These are phyloP conservation scores for Capsicum chinense DNA, from an alignment of 257 asterid genomes.

Conservation along the genomic window DNA sequence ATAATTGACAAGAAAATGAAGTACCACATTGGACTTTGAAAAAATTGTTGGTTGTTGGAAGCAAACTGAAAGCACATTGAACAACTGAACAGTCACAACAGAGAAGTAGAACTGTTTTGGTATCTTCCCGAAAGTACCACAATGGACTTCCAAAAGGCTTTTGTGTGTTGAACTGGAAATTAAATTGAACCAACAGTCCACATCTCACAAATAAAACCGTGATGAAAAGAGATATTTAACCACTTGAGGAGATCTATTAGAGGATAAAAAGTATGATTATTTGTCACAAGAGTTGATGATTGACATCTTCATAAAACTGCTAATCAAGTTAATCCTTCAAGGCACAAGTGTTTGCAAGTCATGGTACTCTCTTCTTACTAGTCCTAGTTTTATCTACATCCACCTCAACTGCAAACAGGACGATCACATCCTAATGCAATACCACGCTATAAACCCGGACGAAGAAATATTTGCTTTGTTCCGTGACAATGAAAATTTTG, in stretches of 20 bases:
- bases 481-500: not conserved
- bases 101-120: not conserved
- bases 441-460: not conserved
- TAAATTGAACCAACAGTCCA: slow-evolving; percentile 11
- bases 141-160: not conserved
- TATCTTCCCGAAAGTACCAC: not conserved
- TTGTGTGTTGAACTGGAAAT: not conserved
- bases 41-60: too few relatives aligned
- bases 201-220: not conserved
- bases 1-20: too few relatives aligned
- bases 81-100: not conserved
- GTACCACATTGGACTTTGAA: too few relatives aligned
- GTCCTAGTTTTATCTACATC: slow-evolving; percentile 13
- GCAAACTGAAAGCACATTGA: too few relatives aligned
- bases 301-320: slow-evolving; percentile 26
- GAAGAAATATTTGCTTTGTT: not conserved
- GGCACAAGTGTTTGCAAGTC: slow-evolving; percentile 30
- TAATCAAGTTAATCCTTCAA: slow-evolving; percentile 15
- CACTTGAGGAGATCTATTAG: not conserved
- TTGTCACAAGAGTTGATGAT: slow-evolving; percentile 32
- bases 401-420: not conserved
- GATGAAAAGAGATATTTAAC: not conserved
- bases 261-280: not conserved
- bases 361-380: slow-evolving; percentile 21
- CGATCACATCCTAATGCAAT: not conserved